These are phyloP conservation scores for Xanthoceras sorbifolium DNA, from an alignment of 345 rosid species.

Conservation along the genomic window DNA sequence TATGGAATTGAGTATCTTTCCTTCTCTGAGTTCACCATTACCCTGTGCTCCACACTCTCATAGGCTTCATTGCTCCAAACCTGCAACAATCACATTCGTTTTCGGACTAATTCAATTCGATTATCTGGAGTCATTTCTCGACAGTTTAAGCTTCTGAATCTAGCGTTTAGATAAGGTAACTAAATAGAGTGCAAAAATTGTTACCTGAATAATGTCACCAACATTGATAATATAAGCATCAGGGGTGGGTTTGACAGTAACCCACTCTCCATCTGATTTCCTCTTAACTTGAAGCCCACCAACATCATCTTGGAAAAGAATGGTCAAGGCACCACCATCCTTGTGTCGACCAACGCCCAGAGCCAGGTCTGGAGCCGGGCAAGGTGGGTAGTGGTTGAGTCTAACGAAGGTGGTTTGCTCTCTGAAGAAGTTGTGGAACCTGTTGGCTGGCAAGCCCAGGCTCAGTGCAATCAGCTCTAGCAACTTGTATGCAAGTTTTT, in stretches of 20 bases:
- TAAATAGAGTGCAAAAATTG: no score
- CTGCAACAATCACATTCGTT: constrained; percentile 29
- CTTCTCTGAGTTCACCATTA: constrained; percentile 54
- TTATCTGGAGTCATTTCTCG: no score
- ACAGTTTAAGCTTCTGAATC: no score
- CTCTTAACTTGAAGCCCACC: constrained; percentile 43
- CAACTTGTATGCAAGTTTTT: constrained; percentile 36
- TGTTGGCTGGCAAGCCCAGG: constrained; percentile 31
- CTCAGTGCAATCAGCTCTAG: constrained; percentile 40
- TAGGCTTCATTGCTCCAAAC: constrained; percentile 74
- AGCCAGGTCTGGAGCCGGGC: constrained; percentile 40
- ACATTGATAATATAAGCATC: constrained; percentile 36
- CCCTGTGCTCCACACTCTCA: constrained; percentile 78
- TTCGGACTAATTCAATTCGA: no score
- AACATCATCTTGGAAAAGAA: constrained; percentile 40
- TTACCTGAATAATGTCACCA: constrained; percentile 40
- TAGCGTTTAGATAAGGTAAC: no score
- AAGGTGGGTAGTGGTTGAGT: constrained; percentile 42
- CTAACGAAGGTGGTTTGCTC: constrained; percentile 30
- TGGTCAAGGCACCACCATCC: constrained; percentile 30
- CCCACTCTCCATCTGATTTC: constrained; percentile 44
- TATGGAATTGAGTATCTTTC: constrained; percentile 66
- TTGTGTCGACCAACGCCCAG: constrained; percentile 41
- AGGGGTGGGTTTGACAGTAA: constrained; percentile 31
- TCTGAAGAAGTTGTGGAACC: constrained; percentile 33